Percentiles rank a stretch among this genome's conserved stretches.
Evolutionary conservation across 2,329 filamentous ascomycete species (phyloP).

Genomic region (Nemania bipapillata): DNA sequence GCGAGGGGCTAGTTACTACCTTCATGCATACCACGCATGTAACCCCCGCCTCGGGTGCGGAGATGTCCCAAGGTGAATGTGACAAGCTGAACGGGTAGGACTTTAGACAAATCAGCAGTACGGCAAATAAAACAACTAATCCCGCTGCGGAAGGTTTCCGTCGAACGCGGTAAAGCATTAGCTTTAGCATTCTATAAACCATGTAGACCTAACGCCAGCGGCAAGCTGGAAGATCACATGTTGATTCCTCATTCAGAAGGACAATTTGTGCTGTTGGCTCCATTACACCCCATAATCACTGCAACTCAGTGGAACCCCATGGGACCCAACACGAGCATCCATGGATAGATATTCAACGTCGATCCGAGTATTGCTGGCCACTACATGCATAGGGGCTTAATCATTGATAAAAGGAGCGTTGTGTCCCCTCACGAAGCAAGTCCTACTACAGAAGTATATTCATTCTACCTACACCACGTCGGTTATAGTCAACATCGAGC

Average conservation of each 20-base stretch:
- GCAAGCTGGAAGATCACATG: not conserved
- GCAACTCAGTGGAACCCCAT: not conserved
- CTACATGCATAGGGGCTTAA: not conserved
- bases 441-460: not conserved
- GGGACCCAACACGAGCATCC: not conserved
- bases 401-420: not conserved
- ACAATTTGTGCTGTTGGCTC: not conserved
- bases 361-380: not conserved
- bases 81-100: not conserved
- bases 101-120: not conserved
- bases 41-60: not conserved
- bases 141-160: not conserved
- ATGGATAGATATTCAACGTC: not conserved
- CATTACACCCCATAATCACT: not conserved
- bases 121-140: not conserved
- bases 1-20: not conserved
- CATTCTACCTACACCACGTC: not conserved
- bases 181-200: not conserved
- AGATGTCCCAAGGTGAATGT: not conserved
- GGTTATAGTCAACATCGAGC: not conserved
- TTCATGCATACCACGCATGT: not conserved
- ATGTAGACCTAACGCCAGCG: not conserved
- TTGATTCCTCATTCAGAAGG: not conserved
- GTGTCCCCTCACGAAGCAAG: not conserved
- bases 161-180: not conserved